Evolutionary conservation across 768 basidiomycete species (phyloP).

Genomic region (Asterophora parasitica): DNA sequence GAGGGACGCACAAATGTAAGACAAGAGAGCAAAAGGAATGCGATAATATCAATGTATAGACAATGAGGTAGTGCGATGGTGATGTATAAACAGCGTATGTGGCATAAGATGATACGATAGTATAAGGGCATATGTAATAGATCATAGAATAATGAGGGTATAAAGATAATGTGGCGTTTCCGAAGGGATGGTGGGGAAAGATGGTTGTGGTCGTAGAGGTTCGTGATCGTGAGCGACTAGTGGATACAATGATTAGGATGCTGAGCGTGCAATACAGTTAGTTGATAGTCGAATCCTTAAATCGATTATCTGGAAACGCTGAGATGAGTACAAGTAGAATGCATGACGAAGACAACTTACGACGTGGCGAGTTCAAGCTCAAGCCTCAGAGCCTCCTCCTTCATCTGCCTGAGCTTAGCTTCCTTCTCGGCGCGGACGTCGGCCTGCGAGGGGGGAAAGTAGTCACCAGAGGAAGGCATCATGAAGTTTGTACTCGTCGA

Average conservation of each 20-base stretch:
- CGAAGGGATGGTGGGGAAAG: neutral
- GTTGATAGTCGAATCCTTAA: neutral
- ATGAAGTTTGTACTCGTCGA: neutral
- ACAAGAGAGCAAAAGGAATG: neutral
- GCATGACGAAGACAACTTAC: slow-evolving; percentile 4
- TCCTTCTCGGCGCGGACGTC: slow-evolving; percentile 25
- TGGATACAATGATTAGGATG: slow-evolving; percentile 12
- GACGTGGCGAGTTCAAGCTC: slow-evolving; percentile 26
- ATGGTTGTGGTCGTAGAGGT: neutral
- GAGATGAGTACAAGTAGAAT: no score
- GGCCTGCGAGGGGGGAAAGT: neutral
- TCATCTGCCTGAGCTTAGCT: slow-evolving; percentile 27
- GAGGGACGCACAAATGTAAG: neutral
- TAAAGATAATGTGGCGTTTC: slow-evolving; percentile 7
- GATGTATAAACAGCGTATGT: neutral
- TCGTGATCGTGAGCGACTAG: slow-evolving; percentile 1
- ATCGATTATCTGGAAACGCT: neutral
- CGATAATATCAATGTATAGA: neutral
- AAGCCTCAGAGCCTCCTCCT: slow-evolving; percentile 28
- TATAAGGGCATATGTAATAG: slow-evolving; percentile 7
- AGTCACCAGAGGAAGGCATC: neutral
- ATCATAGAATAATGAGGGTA: slow-evolving; percentile 4
- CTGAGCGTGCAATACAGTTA: neutral
- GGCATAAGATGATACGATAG: neutral
- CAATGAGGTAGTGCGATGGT: neutral